phyloP scores from a whole-genome alignment of 75 land plant genomes.

The Larix kaempferi region DNA sequence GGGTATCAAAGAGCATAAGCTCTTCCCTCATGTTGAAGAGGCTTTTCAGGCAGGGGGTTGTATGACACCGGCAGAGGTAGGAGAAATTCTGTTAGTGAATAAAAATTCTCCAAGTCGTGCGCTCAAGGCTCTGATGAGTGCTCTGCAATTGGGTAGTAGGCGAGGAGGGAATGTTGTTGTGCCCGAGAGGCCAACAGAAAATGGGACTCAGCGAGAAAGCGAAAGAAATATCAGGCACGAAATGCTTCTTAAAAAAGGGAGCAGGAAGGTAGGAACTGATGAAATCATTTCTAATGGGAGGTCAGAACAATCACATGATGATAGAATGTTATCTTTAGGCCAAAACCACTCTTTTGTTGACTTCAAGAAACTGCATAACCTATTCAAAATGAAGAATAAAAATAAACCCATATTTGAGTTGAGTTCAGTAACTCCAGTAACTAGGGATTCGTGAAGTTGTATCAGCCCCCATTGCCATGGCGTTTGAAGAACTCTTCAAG shows the following conservation, averaged over 20 bases:
- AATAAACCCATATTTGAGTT: neutral
- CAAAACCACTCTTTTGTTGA: constrained; percentile 9
- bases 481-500: neutral
- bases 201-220: constrained; percentile 3
- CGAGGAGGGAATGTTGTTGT: neutral
- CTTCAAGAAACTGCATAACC: constrained; percentile 9
- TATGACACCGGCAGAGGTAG: constrained; percentile 63
- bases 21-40: constrained; percentile 65
- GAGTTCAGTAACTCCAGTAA: neutral
- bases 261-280: neutral
- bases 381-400: constrained; percentile 5
- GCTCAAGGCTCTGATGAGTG: constrained; percentile 59
- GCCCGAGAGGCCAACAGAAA: constrained; percentile 4
- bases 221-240: neutral
- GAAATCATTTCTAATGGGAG: neutral
- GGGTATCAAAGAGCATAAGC: constrained; percentile 58
- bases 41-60: constrained; percentile 40
- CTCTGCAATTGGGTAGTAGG: constrained; percentile 31
- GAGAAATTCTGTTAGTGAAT: constrained; percentile 61
- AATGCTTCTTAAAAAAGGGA: constrained; percentile 1
- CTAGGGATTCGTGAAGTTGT: neutral
- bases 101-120: constrained; percentile 56
- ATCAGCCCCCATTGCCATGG: neutral
- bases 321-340: neutral
- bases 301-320: neutral